Conservation (phyloP, 2,329 filamentous ascomycete genomes). For the Pseudocercospora ulei region DNA sequence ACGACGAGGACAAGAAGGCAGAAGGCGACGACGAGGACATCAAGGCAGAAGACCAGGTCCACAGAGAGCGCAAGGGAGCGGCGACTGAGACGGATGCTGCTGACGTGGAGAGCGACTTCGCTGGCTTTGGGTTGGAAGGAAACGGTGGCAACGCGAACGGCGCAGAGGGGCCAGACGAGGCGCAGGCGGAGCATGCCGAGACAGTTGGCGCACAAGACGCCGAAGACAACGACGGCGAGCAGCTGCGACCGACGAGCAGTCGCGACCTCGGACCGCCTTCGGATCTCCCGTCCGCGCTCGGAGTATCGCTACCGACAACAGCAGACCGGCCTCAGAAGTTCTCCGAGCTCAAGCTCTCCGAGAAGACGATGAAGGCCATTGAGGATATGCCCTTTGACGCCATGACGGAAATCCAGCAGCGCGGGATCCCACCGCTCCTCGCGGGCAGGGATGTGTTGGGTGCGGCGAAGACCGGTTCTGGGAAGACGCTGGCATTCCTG, state of each 20-base stretch:
- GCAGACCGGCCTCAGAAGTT: slow-evolving; percentile 60
- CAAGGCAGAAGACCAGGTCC: slow-evolving; percentile 27
- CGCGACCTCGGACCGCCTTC: slow-evolving; percentile 35
- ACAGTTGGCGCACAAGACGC: slow-evolving; percentile 32
- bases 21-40: slow-evolving; percentile 18
- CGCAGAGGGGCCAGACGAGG: slow-evolving; percentile 29
- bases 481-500: slow-evolving; percentile 90
- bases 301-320: slow-evolving; percentile 50
- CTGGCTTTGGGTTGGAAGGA: slow-evolving; percentile 32
- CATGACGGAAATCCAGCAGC: slow-evolving; percentile 90
- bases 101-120: slow-evolving; percentile 32
- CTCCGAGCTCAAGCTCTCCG: slow-evolving; percentile 70
- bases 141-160: slow-evolving; percentile 2
- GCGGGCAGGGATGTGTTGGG: slow-evolving; percentile 88
- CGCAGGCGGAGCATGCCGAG: slow-evolving; percentile 32
- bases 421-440: slow-evolving; percentile 76
- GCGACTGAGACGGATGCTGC: slow-evolving; percentile 17
- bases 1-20: slow-evolving; percentile 1
- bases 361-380: slow-evolving; percentile 81
- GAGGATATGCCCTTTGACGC: slow-evolving; percentile 83
- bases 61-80: slow-evolving; percentile 27
- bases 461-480: slow-evolving; percentile 89
- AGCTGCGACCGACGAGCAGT: slow-evolving; percentile 12
- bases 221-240: slow-evolving; percentile 29
- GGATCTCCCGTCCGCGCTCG: slow-evolving; percentile 48